Evolutionary conservation across 805 yeast genomes (phyloP).

Genomic region (Candida patagonica): DNA sequence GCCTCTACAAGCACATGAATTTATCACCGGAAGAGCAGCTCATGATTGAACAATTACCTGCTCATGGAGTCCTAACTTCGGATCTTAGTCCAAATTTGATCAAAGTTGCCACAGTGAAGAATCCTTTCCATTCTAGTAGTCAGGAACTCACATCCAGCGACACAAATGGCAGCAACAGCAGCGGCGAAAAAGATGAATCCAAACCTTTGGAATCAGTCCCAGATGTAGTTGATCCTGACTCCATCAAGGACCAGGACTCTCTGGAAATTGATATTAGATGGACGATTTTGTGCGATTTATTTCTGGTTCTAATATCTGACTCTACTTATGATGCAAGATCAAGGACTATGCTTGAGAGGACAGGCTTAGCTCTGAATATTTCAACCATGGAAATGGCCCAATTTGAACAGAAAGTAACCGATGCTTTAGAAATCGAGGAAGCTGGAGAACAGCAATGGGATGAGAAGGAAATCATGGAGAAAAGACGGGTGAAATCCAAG

Average conservation of each 20-base stretch:
- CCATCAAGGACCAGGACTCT: slow-evolving; percentile 17
- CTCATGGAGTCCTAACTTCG: slow-evolving; percentile 67
- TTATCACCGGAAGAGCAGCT: slow-evolving; percentile 53
- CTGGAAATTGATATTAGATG: slow-evolving; percentile 74
- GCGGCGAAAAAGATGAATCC: not conserved
- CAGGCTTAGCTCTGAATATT: slow-evolving; percentile 55
- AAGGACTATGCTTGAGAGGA: slow-evolving; percentile 60
- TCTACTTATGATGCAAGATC: slow-evolving; percentile 87
- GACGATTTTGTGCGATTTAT: slow-evolving; percentile 89
- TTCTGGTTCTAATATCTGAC: slow-evolving; percentile 68
- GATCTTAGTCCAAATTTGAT: slow-evolving; percentile 63
- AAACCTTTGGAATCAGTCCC: slow-evolving; percentile 5
- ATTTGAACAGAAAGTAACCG: slow-evolving; percentile 85
- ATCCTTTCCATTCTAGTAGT: slow-evolving; percentile 32
- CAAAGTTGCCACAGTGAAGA: slow-evolving; percentile 40
- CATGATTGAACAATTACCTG: slow-evolving; percentile 80
- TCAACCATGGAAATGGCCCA: slow-evolving; percentile 64
- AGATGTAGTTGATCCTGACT: slow-evolving; percentile 17
- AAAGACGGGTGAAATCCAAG: slow-evolving; percentile 56
- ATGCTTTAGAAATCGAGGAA: slow-evolving; percentile 81
- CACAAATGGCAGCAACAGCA: slow-evolving; percentile 9
- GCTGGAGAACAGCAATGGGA: slow-evolving; percentile 71
- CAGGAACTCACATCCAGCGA: not conserved
- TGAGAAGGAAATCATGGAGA: slow-evolving; percentile 57
- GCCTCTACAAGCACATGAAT: slow-evolving; percentile 75